These are phyloP conservation scores for Macrophomina tecta DNA, from an alignment of 2,329 filamentous ascomycete genomes.

Conservation along the genomic window DNA sequence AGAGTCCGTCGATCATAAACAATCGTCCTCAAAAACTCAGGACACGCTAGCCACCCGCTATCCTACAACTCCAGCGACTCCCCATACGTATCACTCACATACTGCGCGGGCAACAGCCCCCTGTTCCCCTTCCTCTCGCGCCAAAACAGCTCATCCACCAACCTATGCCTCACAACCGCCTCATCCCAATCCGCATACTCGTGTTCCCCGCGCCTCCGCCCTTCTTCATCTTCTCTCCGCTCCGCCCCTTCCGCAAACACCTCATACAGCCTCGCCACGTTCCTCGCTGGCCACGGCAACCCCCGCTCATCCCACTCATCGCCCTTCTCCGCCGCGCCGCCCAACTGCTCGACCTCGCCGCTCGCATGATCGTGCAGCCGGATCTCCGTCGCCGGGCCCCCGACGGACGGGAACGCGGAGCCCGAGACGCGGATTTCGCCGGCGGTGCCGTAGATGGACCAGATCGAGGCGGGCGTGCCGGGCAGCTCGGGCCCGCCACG, in stretches of 20 bases:
- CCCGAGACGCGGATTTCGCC: constrained; percentile 49
- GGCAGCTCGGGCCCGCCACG: constrained; percentile 58
- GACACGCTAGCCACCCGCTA: too few species aligned
- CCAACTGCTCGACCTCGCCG: constrained; percentile 46
- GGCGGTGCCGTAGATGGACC: constrained; percentile 58
- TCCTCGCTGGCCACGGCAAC: constrained; percentile 46
- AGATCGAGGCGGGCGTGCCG: constrained; percentile 53
- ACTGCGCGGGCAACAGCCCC: neutral
- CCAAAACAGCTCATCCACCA: constrained; percentile 45
- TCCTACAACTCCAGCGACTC: constrained; percentile 29
- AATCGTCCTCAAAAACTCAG: too few species aligned
- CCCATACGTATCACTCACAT: constrained; percentile 18
- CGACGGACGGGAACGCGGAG: constrained; percentile 35
- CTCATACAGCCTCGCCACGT: constrained; percentile 64
- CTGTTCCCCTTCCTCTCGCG: constrained; percentile 38
- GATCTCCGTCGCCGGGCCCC: constrained; percentile 49
- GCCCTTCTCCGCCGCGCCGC: constrained; percentile 47
- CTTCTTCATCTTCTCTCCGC: too few species aligned
- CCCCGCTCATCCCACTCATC: constrained; percentile 38
- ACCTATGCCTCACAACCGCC: constrained; percentile 42
- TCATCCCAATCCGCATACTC: constrained; percentile 42
- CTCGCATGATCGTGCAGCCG: constrained; percentile 59
- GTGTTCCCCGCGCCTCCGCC: constrained; percentile 31
- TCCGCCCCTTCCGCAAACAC: constrained; percentile 51
- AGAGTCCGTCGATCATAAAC: too few species aligned